Evolutionary conservation across 2,329 filamentous ascomycete species (phyloP), one percentile per base, ranked within the genome.

Genomic region (Xylariaceae sp.): DNA sequence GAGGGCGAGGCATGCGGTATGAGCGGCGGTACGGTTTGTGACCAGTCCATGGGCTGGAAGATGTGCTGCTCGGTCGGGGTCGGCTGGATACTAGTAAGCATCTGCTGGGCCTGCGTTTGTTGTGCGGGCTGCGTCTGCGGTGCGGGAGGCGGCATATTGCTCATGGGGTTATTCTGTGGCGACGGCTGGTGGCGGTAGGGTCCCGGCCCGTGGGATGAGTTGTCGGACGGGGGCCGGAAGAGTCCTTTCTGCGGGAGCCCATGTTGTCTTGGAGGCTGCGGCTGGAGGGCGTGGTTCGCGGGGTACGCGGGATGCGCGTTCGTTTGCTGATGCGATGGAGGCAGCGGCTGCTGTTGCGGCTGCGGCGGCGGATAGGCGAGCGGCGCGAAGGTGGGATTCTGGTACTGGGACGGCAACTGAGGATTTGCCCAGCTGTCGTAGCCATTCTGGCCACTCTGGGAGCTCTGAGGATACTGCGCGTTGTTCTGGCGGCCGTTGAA

Each of bases 1-100:
- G 75, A 45, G 56, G 81, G 32, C 70, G 73, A 52, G 64, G 69
- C 45, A 65, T 70, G 40, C 14, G 45, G 29, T 33, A 46, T 41
- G 5, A 50, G 54, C 19, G 50, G 51, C 5, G 46, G 45, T 41
- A 52, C n/a, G n/a, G n/a, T 49, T 5, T 46, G 47, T 12, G 52
- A 46, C 42, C 48, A 51, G 29, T 42, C 36, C 24, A 45, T 38
- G 21, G 61, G 56, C 12, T 38, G 21, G 21, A 12, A 8, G 12
- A 8, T 21, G 27, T 36, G 49, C 11, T 52, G 49, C 34, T n/a
- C n/a, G n/a, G n/a, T n/a, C n/a, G n/a, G n/a, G n/a, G n/a, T n/a
- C n/a, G n/a, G n/a, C n/a, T n/a, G n/a, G n/a, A n/a, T n/a, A n/a
- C n/a, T n/a, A n/a, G n/a, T n/a, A n/a, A n/a, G n/a, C n/a, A n/a